Percentiles rank a stretch among this genome's conserved stretches.
phyloP scores from a whole-genome alignment of 352 stramenopile genomes.

The Phytophthora pinifolia region DNA sequence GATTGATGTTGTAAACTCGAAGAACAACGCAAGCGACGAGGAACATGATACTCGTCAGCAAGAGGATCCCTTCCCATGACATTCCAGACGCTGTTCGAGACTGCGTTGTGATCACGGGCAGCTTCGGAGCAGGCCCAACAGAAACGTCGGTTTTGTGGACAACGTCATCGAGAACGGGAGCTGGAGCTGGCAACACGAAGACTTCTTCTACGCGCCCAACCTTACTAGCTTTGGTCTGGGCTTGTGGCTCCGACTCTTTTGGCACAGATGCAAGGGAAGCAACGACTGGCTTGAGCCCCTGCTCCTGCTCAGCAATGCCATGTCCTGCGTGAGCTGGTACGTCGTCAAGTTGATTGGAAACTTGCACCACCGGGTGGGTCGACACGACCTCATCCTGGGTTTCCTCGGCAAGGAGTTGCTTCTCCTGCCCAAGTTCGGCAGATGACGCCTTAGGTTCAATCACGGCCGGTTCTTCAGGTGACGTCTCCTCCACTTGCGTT shows the following conservation, averaged over 20 bases:
- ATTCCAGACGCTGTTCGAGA: conserved; percentile 22
- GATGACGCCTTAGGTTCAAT: neutral
- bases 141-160: conserved; percentile 1
- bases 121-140: neutral
- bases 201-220: conserved; percentile 7
- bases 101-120: neutral
- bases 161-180: neutral
- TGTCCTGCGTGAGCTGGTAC: neutral
- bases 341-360: neutral
- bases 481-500: neutral
- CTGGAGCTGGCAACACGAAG: neutral
- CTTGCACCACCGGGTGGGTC: neutral
- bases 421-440: neutral
- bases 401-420: neutral
- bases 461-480: neutral
- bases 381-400: neutral
- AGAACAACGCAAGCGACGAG: conserved; percentile 48
- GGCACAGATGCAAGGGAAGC: neutral
- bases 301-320: neutral
- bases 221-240: conserved; percentile 2
- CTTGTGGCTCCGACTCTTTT: neutral
- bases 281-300: neutral
- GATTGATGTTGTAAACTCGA: conserved; percentile 49
- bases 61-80: conserved; percentile 41
- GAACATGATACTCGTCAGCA: conserved; percentile 41